Percentiles rank a stretch among this genome's conserved stretches.
These are phyloP conservation scores for Ophiosphaerella herpotricha DNA, from an alignment of 2,329 filamentous ascomycete genomes.

Conservation along the genomic window DNA sequence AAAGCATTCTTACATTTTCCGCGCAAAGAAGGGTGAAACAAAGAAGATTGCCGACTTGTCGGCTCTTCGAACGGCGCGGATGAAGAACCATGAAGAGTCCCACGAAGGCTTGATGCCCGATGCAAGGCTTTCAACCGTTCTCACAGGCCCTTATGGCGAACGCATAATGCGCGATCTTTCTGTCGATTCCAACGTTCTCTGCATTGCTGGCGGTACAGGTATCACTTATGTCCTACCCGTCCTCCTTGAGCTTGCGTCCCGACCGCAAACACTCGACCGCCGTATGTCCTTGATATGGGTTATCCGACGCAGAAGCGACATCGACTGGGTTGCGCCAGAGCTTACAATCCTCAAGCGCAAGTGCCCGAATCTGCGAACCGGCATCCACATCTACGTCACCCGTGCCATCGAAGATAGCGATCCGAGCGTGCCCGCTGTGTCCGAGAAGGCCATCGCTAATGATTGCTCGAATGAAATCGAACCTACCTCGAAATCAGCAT, in stretches of 20 bases:
- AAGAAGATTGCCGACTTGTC: constrained; percentile 40
- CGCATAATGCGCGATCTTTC: constrained; percentile 28
- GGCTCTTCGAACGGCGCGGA: constrained; percentile 27
- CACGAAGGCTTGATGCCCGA: constrained; percentile 27
- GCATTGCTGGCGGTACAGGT: constrained; percentile 45
- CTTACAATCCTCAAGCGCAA: constrained; percentile 37
- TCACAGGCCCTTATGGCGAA: constrained; percentile 44
- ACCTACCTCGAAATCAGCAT: constrained; percentile 13
- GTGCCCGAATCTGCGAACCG: constrained; percentile 27
- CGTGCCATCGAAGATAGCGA: constrained; percentile 30
- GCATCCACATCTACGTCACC: constrained; percentile 42
- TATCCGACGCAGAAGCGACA: constrained; percentile 36
- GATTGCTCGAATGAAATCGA: constrained; percentile 30
- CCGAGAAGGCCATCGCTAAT: constrained; percentile 24
- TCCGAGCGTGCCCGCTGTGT: constrained; percentile 14
- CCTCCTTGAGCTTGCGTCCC: constrained; percentile 33
- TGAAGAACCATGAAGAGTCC: constrained; percentile 24
- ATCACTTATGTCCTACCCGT: constrained; percentile 46
- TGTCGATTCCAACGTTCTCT: constrained; percentile 36
- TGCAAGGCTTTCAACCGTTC: constrained; percentile 36
- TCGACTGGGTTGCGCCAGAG: constrained; percentile 44
- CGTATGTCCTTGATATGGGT: constrained; percentile 44
- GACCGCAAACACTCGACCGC: constrained; percentile 27
- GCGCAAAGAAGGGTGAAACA: constrained; percentile 41
- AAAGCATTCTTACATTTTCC: constrained; percentile 43